phyloP scores from a whole-genome alignment of 2,329 filamentous ascomycete genomes.

The Colletotrichum euphorbiae region DNA sequence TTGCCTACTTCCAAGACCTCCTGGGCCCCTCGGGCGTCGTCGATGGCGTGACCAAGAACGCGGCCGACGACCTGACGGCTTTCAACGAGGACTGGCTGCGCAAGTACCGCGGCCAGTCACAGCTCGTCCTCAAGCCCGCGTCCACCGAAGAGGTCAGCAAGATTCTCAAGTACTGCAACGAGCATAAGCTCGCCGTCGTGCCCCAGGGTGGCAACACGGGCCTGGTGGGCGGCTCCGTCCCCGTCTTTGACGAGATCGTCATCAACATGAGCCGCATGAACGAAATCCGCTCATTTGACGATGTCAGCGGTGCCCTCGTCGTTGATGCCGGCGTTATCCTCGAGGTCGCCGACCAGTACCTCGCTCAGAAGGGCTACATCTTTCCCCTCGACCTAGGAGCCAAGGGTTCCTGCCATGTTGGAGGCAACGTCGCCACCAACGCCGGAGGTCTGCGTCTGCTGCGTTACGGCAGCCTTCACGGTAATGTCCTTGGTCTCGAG shows the following conservation, averaged over 20 bases:
- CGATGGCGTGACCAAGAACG: slow-evolving; percentile 82
- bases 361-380: slow-evolving; percentile 85
- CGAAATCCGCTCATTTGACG: slow-evolving; percentile 89
- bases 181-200: slow-evolving; percentile 90
- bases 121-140: slow-evolving; percentile 86
- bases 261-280: slow-evolving; percentile 93
- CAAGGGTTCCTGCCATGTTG: slow-evolving; percentile 96
- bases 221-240: slow-evolving; percentile 93
- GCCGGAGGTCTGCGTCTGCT: slow-evolving; percentile 91
- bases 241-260: slow-evolving; percentile 98
- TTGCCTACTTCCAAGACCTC: slow-evolving; percentile 83
- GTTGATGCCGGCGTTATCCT: slow-evolving; percentile 92
- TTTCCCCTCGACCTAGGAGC: slow-evolving; percentile 98
- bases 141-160: slow-evolving; percentile 90
- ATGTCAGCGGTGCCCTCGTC: slow-evolving; percentile 90
- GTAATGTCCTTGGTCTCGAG: slow-evolving; percentile 91
- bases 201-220: slow-evolving; percentile 98
- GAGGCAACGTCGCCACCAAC: slow-evolving; percentile 96
- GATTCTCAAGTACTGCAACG: slow-evolving; percentile 94
- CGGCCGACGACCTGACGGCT: slow-evolving; percentile 82
- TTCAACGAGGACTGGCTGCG: slow-evolving; percentile 99
- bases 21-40: slow-evolving; percentile 86
- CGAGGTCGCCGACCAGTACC: slow-evolving; percentile 86
- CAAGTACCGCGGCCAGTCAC: slow-evolving; percentile 93
- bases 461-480: slow-evolving; percentile 94